phyloP scores from a whole-genome alignment of 1,284 basidiomycete genomes.

The Tilletia setariae region DNA sequence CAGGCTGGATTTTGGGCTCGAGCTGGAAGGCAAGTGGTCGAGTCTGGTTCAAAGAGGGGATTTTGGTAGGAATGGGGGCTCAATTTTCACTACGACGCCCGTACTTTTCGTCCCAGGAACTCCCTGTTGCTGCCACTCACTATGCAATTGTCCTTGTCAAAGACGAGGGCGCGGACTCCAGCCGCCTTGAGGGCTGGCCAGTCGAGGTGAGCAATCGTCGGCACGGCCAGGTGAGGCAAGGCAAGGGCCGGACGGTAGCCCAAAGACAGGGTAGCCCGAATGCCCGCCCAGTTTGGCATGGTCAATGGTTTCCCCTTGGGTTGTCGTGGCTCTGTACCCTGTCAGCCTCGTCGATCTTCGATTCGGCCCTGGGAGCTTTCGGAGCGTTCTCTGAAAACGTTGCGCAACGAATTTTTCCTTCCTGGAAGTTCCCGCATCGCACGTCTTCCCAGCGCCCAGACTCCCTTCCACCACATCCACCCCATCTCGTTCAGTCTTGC shows the following conservation, averaged over 20 bases:
- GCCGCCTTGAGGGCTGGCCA: constrained; percentile 71
- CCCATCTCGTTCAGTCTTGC: not conserved
- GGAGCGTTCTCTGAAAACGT: constrained; percentile 7
- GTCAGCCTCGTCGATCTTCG: constrained; percentile 1
- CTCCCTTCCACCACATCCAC: not conserved
- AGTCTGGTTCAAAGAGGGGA: constrained; percentile 10
- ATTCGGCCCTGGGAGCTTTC: not conserved
- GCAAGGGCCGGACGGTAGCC: constrained; percentile 5
- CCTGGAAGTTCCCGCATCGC: not conserved
- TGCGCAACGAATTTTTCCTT: constrained; percentile 5
- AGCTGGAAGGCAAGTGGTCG: constrained; percentile 21
- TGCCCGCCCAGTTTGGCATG: constrained; percentile 13
- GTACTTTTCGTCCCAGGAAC: no score
- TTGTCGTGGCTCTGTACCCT: no score
- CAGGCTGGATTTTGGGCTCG: constrained; percentile 58
- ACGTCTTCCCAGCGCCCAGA: not conserved
- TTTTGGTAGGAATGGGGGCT: constrained; percentile 20
- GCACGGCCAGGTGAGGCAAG: constrained; percentile 7
- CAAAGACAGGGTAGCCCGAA: constrained; percentile 1
- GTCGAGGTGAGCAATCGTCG: constrained; percentile 79
- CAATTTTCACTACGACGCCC: no score
- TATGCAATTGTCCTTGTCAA: constrained; percentile 97
- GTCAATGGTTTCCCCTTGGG: no score
- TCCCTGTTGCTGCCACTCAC: constrained; percentile 58
- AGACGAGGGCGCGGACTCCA: constrained; percentile 81